Percentiles rank a stretch among this genome's conserved stretches.
These are phyloP conservation scores for Mycena epipterygia DNA, from an alignment of 768 basidiomycete genomes.

Conservation along the genomic window DNA sequence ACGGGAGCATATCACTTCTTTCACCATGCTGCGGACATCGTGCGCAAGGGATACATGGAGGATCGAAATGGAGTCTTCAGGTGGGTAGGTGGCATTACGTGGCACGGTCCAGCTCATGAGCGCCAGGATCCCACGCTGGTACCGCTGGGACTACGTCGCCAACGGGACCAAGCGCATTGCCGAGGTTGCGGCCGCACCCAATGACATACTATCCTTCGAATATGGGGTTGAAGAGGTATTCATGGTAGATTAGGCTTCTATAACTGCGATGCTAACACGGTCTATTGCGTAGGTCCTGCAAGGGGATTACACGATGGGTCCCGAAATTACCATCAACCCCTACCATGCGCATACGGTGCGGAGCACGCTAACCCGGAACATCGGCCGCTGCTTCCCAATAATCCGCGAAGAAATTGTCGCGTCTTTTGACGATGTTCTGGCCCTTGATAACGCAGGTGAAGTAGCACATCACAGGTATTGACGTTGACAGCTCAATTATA, in stretches of 20 bases:
- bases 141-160: slow-evolving; percentile 6
- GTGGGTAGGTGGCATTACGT: not conserved
- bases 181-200: not conserved
- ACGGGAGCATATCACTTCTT: not conserved
- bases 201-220: slow-evolving; percentile 7
- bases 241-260: not conserved
- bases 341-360: not conserved
- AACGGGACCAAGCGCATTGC: slow-evolving; percentile 8
- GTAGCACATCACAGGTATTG: not conserved
- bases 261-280: not conserved
- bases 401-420: not conserved
- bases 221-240: not conserved
- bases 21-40: not conserved
- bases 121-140: not conserved
- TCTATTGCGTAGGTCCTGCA: not conserved
- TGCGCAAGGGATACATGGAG: not conserved
- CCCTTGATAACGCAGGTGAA: not conserved
- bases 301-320: not conserved
- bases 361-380: not conserved
- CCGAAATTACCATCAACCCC: not conserved
- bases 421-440: not conserved
- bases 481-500: not conserved
- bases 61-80: slow-evolving; percentile 13
- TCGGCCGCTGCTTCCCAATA: not conserved
- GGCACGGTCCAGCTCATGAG: too few relatives aligned